A percentile compares a stretch with the other conserved stretches of the same genome.
phyloP scores from a whole-genome alignment of 108 stramenopile species.

The Cyclotella cryptica region DNA sequence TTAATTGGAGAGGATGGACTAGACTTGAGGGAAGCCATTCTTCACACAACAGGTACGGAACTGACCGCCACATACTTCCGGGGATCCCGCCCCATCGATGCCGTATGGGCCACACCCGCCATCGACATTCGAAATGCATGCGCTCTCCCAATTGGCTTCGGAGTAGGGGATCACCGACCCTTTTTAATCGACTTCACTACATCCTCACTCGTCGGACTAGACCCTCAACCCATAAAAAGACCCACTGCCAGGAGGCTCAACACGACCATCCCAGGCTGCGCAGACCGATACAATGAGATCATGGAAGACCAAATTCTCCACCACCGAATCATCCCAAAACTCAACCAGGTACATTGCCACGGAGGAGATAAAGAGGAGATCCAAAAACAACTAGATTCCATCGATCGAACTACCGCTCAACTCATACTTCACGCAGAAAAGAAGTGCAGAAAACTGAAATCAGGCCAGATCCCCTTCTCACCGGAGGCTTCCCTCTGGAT shows the following conservation, averaged over 20 bases:
- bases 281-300: constrained; percentile 7
- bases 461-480: no score
- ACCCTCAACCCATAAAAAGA: no score
- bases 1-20: constrained; percentile 5
- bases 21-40: constrained; percentile 10
- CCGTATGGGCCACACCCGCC: constrained; percentile 12
- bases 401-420: background rate
- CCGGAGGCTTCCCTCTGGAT: no score
- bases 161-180: constrained; percentile 21
- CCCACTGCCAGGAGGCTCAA: constrained; percentile 4
- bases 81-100: no score
- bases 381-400: background rate
- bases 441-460: constrained; percentile 28
- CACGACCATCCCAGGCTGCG: constrained; percentile 1
- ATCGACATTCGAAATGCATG: constrained; percentile 4
- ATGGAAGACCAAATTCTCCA: background rate
- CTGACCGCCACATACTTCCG: constrained; percentile 21
- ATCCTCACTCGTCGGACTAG: constrained; percentile 25
- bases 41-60: constrained; percentile 1
- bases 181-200: constrained; percentile 8
- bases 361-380: background rate
- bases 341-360: background rate
- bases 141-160: constrained; percentile 19
- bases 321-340: constrained; percentile 1
- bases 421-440: constrained; percentile 15